Conservation (phyloP, 345 rosid species). For the Eucalyptus shirleyi region DNA sequence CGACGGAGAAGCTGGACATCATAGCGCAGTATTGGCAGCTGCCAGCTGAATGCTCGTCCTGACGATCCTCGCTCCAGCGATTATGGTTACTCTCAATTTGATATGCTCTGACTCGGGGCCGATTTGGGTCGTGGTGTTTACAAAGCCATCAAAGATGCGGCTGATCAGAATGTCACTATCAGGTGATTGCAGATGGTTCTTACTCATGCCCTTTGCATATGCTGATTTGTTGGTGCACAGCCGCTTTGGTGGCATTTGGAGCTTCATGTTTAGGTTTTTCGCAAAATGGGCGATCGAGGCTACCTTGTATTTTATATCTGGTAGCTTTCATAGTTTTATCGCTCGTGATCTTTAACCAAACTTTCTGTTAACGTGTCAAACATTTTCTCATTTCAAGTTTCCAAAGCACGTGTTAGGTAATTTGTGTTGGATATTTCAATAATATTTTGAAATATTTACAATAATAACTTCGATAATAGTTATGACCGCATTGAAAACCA, state of each 20-base stretch:
- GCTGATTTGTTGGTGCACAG: not conserved
- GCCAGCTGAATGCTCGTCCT: slow-evolving; percentile 46
- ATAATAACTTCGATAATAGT: too few relatives aligned
- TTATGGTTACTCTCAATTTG: slow-evolving; percentile 52
- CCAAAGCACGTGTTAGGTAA: not conserved
- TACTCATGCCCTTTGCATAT: not conserved
- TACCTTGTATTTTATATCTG: not conserved
- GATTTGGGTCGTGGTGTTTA: slow-evolving; percentile 44
- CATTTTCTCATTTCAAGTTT: not conserved
- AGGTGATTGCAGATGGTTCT: slow-evolving; percentile 11
- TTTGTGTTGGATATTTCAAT: too few relatives aligned
- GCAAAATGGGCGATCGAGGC: not conserved
- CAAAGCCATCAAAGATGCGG: slow-evolving; percentile 44
- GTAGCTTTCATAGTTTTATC: not conserved
- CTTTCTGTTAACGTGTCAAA: not conserved
- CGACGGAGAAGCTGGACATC: slow-evolving; percentile 49
- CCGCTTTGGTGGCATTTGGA: too few relatives aligned
- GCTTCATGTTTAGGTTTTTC: not conserved
- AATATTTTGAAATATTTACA: too few relatives aligned
- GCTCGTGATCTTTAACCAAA: not conserved
- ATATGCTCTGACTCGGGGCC: slow-evolving; percentile 3
- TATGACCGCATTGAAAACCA: too few relatives aligned
- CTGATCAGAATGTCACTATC: slow-evolving; percentile 46
- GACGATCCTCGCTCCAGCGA: slow-evolving; percentile 65
- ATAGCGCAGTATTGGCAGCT: slow-evolving; percentile 90